Conservation (phyloP, 2,329 filamentous ascomycete genomes). For the Chrysosporium queenslandicum region DNA sequence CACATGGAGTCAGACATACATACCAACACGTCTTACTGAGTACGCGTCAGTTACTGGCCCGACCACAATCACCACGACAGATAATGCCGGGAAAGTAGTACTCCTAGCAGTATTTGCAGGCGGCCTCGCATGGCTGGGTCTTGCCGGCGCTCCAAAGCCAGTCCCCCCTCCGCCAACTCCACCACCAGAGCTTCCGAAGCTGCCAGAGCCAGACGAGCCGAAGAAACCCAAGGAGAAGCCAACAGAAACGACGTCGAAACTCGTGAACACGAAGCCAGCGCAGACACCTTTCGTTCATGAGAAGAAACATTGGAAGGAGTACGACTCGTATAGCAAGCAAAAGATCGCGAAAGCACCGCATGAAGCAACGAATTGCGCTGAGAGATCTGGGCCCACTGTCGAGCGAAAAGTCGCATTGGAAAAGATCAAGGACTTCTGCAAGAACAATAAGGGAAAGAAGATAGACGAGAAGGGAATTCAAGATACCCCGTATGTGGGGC, state of each 20-base stretch:
- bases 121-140: constrained; percentile 7
- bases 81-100: neutral
- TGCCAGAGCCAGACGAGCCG: neutral
- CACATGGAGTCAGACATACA: constrained; percentile 4
- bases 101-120: constrained; percentile 3
- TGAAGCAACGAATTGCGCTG: constrained; percentile 6
- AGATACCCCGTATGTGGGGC: neutral
- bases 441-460: neutral
- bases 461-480: constrained; percentile 1
- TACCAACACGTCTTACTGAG: neutral
- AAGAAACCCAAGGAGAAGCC: neutral
- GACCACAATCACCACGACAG: constrained; percentile 2
- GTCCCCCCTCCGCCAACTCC: constrained; percentile 8
- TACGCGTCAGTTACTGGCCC: constrained; percentile 2
- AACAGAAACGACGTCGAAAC: neutral
- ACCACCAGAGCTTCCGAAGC: neutral
- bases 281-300: neutral
- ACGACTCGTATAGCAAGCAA: neutral
- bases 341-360: neutral
- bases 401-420: neutral
- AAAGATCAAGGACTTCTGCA: constrained; percentile 6
- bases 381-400: neutral
- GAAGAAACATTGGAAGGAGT: neutral
- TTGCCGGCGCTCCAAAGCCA: constrained; percentile 4
- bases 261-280: neutral